These are phyloP conservation scores for Phytophthora tubulina DNA, from an alignment of 352 stramenopile genomes.

Conservation along the genomic window DNA sequence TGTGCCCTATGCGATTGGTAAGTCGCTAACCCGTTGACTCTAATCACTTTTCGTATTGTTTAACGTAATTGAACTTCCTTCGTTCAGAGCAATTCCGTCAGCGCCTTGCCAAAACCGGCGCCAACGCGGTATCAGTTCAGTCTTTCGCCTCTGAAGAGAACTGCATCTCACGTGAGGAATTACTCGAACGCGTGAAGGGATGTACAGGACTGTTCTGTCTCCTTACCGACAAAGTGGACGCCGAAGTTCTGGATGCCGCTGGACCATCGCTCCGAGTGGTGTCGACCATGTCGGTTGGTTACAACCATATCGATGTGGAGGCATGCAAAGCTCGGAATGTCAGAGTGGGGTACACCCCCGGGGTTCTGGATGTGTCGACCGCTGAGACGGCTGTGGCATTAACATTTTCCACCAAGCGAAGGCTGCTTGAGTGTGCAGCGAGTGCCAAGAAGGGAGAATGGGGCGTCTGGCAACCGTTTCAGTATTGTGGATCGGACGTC, in stretches of 20 bases:
- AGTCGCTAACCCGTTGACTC: constrained; percentile 6
- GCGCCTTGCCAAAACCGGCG: constrained; percentile 24
- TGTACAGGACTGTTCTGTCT: constrained; percentile 73
- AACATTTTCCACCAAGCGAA: constrained; percentile 72
- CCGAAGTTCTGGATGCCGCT: constrained; percentile 65
- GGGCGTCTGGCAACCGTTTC: constrained; percentile 85
- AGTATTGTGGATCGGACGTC: constrained; percentile 81
- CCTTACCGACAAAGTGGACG: constrained; percentile 77
- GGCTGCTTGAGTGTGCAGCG: constrained; percentile 71
- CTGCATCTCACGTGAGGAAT: constrained; percentile 54
- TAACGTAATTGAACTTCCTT: background rate
- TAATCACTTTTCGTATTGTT: constrained; percentile 4
- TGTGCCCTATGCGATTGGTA: constrained; percentile 76
- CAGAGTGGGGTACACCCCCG: constrained; percentile 84
- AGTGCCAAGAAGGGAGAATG: constrained; percentile 80
- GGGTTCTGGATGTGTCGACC: constrained; percentile 86
- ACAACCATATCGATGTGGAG: constrained; percentile 92
- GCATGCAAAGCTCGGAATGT: constrained; percentile 76
- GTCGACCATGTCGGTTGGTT: constrained; percentile 91
- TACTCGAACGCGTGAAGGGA: constrained; percentile 57
- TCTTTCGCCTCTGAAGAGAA: constrained; percentile 41
- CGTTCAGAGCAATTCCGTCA: constrained; percentile 47
- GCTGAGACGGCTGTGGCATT: constrained; percentile 80
- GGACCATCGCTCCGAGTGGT: constrained; percentile 71
- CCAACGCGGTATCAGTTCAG: constrained; percentile 38